Conservation (phyloP, 2,329 filamentous ascomycete species). For the Fusarium zealandicum region DNA sequence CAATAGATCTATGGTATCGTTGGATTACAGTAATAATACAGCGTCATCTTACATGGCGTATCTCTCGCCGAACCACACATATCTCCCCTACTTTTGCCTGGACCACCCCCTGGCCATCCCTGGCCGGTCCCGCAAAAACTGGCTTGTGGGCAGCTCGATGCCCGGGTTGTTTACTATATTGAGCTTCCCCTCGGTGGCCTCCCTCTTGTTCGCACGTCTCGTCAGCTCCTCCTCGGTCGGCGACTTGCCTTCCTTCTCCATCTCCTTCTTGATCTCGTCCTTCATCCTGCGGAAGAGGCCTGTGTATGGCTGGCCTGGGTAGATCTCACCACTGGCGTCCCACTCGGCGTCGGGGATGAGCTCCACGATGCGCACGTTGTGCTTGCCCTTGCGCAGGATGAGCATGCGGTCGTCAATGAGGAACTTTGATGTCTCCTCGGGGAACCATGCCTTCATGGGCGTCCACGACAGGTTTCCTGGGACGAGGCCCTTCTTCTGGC, state of each 20-base stretch:
- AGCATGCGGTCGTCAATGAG: conserved; percentile 66
- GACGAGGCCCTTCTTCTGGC: conserved; percentile 52
- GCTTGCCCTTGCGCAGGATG: conserved; percentile 69
- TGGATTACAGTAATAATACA: conserved; percentile 43
- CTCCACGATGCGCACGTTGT: conserved; percentile 68
- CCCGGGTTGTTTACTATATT: conserved; percentile 51
- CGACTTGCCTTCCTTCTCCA: conserved; percentile 42
- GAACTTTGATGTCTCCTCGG: conserved; percentile 64
- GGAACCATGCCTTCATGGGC: conserved; percentile 65
- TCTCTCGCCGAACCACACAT: not conserved
- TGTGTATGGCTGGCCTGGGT: conserved; percentile 61
- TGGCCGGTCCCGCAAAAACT: no score
- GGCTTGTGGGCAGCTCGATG: conserved; percentile 50
- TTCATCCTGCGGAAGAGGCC: conserved; percentile 56
- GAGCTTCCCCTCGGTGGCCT: conserved; percentile 30
- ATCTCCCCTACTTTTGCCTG: conserved; percentile 6
- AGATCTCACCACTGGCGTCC: conserved; percentile 55
- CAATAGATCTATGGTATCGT: conserved; percentile 42
- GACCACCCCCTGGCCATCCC: no score
- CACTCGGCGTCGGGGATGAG: conserved; percentile 65
- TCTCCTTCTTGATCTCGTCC: conserved; percentile 47
- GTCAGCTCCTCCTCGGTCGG: conserved; percentile 43
- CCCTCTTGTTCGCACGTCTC: conserved; percentile 30
- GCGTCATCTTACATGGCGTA: conserved; percentile 31
- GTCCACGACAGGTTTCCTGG: conserved; percentile 65